These are phyloP conservation scores for Calonectria montana DNA, from an alignment of 2,329 filamentous ascomycete genomes.

Conservation along the genomic window DNA sequence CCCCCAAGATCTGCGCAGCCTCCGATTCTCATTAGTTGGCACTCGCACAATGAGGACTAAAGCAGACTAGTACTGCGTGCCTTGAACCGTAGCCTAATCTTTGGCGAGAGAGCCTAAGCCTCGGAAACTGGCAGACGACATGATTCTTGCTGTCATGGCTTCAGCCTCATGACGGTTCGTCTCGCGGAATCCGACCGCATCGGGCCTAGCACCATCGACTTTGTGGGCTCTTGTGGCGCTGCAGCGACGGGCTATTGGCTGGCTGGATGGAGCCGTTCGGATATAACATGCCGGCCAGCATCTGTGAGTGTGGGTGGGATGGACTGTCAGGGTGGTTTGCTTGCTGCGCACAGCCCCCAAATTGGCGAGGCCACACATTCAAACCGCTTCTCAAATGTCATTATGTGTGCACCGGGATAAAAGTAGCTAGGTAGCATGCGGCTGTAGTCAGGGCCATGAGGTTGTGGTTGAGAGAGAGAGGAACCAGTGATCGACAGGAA, in stretches of 20 bases:
- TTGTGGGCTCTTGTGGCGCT: background rate
- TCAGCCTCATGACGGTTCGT: background rate
- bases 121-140: background rate
- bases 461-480: too few relatives aligned
- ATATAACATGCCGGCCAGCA: background rate
- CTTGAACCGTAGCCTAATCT: background rate
- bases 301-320: background rate
- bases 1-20: background rate
- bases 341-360: background rate
- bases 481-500: too few relatives aligned
- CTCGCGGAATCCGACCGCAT: background rate
- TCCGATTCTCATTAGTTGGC: background rate
- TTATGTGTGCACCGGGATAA: too few relatives aligned
- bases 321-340: too few relatives aligned
- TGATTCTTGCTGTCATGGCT: background rate
- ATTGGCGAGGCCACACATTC: too few relatives aligned
- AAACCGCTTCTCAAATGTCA: too few relatives aligned
- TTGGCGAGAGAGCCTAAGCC: background rate
- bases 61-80: background rate
- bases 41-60: background rate
- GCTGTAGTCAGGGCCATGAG: too few relatives aligned
- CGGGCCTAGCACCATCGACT: background rate
- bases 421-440: too few relatives aligned
- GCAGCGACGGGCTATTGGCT: background rate
- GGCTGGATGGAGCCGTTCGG: background rate